Percentiles rank a stretch among this genome's conserved stretches.
Evolutionary conservation across 495 filamentous ascomycete species (phyloP).

Genomic region (Elasticomyces elasticus): DNA sequence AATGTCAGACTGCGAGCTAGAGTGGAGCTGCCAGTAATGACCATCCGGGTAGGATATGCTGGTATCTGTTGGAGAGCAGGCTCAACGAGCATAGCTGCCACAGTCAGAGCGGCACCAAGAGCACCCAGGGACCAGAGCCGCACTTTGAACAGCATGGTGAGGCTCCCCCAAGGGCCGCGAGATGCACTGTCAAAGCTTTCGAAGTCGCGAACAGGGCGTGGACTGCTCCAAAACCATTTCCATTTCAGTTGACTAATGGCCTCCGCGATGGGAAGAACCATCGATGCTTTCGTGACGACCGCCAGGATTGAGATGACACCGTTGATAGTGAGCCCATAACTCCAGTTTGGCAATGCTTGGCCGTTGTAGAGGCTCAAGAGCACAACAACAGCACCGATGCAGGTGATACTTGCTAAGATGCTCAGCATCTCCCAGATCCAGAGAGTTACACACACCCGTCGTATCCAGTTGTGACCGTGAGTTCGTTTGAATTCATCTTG

Average conservation of each 20-base stretch:
- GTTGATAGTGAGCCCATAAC: constrained; percentile 20
- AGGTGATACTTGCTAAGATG: constrained; percentile 1
- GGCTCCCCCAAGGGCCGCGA: constrained; percentile 33
- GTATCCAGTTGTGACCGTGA: not conserved
- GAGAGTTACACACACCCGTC: not conserved
- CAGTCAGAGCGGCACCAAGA: constrained; percentile 3
- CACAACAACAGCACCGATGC: constrained; percentile 3
- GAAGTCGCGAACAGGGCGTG: constrained; percentile 24
- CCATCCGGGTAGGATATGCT: not conserved
- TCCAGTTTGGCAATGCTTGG: constrained; percentile 5
- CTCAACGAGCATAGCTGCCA: constrained; percentile 1
- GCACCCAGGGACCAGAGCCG: not conserved
- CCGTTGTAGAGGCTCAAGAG: constrained; percentile 1
- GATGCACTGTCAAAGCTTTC: constrained; percentile 33
- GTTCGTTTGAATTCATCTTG: not conserved
- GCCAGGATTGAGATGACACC: constrained; percentile 31
- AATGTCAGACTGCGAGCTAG: not conserved
- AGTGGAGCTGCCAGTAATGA: not conserved
- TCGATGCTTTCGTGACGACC: constrained; percentile 26
- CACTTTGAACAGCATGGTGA: constrained; percentile 26
- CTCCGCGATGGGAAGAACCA: constrained; percentile 26
- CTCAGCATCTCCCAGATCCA: constrained; percentile 11
- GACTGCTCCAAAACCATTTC: constrained; percentile 25
- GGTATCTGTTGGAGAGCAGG: constrained; percentile 8
- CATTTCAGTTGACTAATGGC: constrained; percentile 35